A percentile compares a stretch with the other conserved stretches of the same genome.
Evolutionary conservation across 2,329 filamentous ascomycete species (phyloP).

Genomic region (Fusarium brachygibbosum): DNA sequence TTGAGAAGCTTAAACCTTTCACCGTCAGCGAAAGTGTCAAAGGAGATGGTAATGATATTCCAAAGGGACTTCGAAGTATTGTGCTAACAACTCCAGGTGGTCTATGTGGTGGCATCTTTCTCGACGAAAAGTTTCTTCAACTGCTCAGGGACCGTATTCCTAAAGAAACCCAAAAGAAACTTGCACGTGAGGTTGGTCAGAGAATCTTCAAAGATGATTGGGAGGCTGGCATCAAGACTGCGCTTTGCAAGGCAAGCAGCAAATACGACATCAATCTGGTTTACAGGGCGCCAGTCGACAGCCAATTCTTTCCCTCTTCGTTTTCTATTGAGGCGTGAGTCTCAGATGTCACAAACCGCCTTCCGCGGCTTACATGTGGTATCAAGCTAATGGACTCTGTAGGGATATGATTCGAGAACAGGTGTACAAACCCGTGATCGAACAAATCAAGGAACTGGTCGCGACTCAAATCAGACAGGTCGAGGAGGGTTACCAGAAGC

Average conservation of each 20-base stretch:
- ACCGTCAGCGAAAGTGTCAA: slow-evolving; percentile 54
- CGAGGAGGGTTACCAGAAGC: slow-evolving; percentile 23
- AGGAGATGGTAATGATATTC: slow-evolving; percentile 52
- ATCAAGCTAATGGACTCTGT: neutral
- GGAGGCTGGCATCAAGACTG: slow-evolving; percentile 52
- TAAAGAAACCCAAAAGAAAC: slow-evolving; percentile 10
- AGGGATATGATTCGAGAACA: slow-evolving; percentile 9
- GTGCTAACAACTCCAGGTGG: slow-evolving; percentile 46
- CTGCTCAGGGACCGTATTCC: slow-evolving; percentile 49
- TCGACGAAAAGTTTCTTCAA: slow-evolving; percentile 55
- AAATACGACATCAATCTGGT: slow-evolving; percentile 26
- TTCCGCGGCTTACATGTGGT: neutral
- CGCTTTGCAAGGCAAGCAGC: slow-evolving; percentile 29
- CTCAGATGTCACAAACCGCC: too few relatives aligned
- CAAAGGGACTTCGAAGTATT: neutral
- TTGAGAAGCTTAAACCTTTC: slow-evolving; percentile 47
- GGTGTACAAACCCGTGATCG: slow-evolving; percentile 47
- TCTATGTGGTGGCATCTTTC: slow-evolving; percentile 58
- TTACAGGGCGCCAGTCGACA: neutral
- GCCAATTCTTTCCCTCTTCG: neutral
- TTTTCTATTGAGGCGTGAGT: slow-evolving; percentile 29
- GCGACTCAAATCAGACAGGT: slow-evolving; percentile 49
- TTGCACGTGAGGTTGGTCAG: slow-evolving; percentile 3
- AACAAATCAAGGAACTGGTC: slow-evolving; percentile 46
- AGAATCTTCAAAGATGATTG: slow-evolving; percentile 47